Evolutionary conservation across 2,329 filamentous ascomycete genomes (phyloP).

Genomic region (Metarhizium anisopliae): DNA sequence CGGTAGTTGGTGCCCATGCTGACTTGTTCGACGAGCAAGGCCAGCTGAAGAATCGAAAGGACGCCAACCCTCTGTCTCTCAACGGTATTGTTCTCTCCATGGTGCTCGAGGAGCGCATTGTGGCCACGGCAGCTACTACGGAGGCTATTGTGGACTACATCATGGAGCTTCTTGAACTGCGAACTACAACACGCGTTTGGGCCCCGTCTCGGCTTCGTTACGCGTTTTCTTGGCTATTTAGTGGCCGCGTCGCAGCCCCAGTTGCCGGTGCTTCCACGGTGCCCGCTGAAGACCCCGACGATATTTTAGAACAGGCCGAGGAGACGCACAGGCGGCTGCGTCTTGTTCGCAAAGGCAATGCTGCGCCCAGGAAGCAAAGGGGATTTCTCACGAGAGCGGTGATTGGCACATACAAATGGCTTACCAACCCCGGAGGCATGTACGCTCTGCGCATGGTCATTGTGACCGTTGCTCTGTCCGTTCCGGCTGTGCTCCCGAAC

Average conservation of each 20-base stretch:
- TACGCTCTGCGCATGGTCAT: conserved; percentile 38
- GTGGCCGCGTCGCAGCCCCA: conserved; percentile 10
- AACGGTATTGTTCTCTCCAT: conserved; percentile 34
- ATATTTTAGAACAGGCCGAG: conserved; percentile 20
- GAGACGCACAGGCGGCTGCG: conserved; percentile 26
- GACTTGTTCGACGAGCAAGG: conserved; percentile 34
- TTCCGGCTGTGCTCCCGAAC: conserved; percentile 31
- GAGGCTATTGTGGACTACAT: conserved; percentile 28
- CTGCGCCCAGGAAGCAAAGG: conserved; percentile 6
- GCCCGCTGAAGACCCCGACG: conserved; percentile 12
- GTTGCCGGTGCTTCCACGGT: conserved; percentile 11
- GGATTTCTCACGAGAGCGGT: conserved; percentile 14
- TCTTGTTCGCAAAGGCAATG: conserved; percentile 20
- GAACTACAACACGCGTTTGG: conserved; percentile 30
- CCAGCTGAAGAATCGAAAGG: conserved; percentile 19
- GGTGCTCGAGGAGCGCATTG: conserved; percentile 36
- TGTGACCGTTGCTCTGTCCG: conserved; percentile 32
- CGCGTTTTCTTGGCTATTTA: conserved; percentile 28
- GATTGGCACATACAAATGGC: conserved; percentile 27
- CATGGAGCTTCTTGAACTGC: conserved; percentile 23
- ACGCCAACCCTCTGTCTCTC: conserved; percentile 18
- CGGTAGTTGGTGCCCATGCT: conserved; percentile 27
- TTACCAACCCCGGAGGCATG: conserved; percentile 32
- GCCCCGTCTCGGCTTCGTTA: conserved; percentile 30
- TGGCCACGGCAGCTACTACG: conserved; percentile 14